Percentiles rank a stretch among this genome's conserved stretches.
phyloP scores from a whole-genome alignment of 208 protist genomes.

The Naegleria gruberi region DNA sequence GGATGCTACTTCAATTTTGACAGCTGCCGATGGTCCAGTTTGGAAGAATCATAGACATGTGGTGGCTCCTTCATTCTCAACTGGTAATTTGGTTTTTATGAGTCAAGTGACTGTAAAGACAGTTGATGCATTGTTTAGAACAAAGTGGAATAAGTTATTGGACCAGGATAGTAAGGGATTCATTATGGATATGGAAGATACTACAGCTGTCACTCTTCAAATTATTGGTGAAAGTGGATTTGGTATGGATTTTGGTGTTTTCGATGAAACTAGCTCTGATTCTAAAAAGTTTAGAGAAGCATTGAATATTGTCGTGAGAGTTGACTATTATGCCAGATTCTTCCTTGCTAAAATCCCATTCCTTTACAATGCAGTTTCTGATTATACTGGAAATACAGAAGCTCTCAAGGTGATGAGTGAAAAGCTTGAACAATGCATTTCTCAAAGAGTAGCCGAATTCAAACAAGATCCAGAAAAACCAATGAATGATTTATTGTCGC shows the following conservation, averaged over 20 bases:
- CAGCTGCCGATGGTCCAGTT: neutral
- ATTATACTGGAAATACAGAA: neutral
- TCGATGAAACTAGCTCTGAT: neutral
- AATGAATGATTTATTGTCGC: neutral
- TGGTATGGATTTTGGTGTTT: slow-evolving; percentile 12
- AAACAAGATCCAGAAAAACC: neutral
- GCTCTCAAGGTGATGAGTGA: neutral
- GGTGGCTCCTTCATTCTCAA: neutral
- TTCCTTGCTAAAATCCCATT: neutral
- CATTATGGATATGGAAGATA: neutral
- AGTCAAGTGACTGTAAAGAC: neutral
- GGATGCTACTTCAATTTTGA: neutral
- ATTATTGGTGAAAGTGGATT: slow-evolving; percentile 9
- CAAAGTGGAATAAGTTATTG: neutral
- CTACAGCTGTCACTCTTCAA: neutral
- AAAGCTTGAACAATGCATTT: neutral
- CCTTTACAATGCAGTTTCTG: too few relatives aligned
- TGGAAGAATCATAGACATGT: neutral
- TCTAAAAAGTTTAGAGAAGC: neutral
- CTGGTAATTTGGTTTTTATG: neutral
- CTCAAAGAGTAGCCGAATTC: neutral
- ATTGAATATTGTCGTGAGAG: neutral
- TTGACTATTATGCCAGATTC: neutral
- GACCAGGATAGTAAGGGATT: neutral
- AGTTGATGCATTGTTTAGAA: neutral